phyloP scores from a whole-genome alignment of 1,139 yeast genomes.

The Taphrina confusa region DNA sequence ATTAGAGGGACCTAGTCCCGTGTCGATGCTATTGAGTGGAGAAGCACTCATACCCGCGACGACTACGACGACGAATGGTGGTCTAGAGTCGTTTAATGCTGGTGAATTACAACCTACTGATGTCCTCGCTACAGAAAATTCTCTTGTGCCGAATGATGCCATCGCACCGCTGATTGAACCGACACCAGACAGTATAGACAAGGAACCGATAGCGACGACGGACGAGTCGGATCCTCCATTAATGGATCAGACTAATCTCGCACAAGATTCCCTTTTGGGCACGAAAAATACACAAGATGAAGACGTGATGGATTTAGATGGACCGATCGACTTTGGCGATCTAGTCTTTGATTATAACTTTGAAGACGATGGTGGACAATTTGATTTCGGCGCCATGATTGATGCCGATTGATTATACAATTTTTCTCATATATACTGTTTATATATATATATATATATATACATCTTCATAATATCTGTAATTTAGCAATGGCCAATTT shows the following conservation, averaged over 20 bases:
- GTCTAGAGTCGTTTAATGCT: no score
- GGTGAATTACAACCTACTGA: no score
- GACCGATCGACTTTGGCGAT: constrained; percentile 19
- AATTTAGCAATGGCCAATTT: constrained; percentile 2
- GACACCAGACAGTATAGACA: no score
- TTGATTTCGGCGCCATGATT: constrained; percentile 21
- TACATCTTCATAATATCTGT: no score
- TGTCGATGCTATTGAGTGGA: constrained; percentile 12
- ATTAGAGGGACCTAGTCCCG: constrained; percentile 11
- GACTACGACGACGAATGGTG: no score
- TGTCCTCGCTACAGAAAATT: no score
- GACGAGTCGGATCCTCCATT: no score
- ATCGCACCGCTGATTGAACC: no score
- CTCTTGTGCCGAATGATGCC: no score
- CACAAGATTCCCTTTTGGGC: no score
- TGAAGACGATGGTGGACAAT: constrained; percentile 14
- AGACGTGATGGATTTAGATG: constrained; percentile 18
- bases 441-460: background rate
- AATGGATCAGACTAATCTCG: no score
- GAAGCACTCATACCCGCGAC: background rate
- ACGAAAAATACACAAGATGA: background rate
- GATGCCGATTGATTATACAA: background rate
- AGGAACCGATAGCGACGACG: no score
- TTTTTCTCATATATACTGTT: background rate
- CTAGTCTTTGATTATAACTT: constrained; percentile 10